Conservation (phyloP, 176 grass and related monocot species). For the Microstegium vimineum region DNA sequence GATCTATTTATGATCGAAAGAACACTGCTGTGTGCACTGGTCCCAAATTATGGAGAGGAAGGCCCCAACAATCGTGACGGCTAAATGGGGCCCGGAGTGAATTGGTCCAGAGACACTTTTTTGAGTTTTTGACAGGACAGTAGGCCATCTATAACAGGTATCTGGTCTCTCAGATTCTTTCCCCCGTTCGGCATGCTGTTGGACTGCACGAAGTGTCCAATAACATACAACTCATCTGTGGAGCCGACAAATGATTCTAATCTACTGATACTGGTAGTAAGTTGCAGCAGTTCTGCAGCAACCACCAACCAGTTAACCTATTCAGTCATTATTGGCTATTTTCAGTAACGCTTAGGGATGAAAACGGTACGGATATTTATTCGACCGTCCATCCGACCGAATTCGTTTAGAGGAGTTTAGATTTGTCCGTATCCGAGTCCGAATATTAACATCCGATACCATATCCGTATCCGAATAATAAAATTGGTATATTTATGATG, state of each 20-base stretch:
- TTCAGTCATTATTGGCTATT: background rate
- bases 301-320: background rate
- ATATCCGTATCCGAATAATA: too few relatives aligned
- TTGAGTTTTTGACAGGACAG: background rate
- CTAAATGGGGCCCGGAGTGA: constrained; percentile 9
- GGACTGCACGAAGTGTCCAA: background rate
- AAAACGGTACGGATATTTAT: too few relatives aligned
- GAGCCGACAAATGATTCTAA: background rate
- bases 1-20: background rate
- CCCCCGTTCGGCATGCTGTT: background rate
- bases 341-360: background rate
- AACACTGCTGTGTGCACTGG: background rate
- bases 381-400: too few relatives aligned
- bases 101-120: constrained; percentile 16
- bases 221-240: background rate
- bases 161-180: background rate
- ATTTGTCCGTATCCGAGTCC: too few relatives aligned
- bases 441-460: too few relatives aligned
- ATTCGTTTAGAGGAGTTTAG: too few relatives aligned
- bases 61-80: background rate
- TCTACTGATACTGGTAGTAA: background rate
- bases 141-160: background rate
- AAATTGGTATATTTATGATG: too few relatives aligned
- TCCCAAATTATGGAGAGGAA: background rate
- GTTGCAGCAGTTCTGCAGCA: background rate